Conservation (phyloP, 805 yeast genomes). For the Blastobotrys mokoenaii region DNA sequence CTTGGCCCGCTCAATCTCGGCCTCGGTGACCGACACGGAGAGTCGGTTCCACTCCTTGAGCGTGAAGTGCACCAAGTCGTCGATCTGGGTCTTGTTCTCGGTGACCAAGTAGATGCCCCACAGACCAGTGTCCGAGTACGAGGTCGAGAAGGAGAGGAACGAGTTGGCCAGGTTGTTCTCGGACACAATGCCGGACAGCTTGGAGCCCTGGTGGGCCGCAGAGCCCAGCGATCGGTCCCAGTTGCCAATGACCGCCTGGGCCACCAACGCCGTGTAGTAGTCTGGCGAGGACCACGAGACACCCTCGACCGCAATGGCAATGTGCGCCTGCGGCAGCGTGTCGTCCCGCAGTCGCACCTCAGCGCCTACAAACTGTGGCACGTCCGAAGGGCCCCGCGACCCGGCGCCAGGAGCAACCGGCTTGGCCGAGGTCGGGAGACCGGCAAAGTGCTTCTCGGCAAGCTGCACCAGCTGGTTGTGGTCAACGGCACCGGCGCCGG, state of each 20-base stretch:
- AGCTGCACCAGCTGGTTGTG: constrained; percentile 73
- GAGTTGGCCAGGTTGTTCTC: constrained; percentile 74
- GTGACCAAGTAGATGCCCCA: constrained; percentile 95
- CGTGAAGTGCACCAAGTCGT: constrained; percentile 63
- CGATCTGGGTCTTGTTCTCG: constrained; percentile 61
- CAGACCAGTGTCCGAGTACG: constrained; percentile 93
- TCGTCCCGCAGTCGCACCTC: constrained; percentile 79
- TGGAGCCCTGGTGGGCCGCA: constrained; percentile 78
- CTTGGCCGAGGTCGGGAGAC: constrained; percentile 37
- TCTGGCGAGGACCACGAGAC: constrained; percentile 96
- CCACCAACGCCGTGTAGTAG: constrained; percentile 88
- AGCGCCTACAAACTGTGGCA: constrained; percentile 76
- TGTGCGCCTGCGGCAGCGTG: constrained; percentile 78
- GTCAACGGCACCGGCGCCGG: constrained; percentile 86
- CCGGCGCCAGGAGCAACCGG: constrained; percentile 65
- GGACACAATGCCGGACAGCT: constrained; percentile 60
- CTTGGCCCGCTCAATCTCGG: constrained; percentile 89
- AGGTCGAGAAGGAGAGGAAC: constrained; percentile 92
- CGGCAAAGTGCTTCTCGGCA: constrained; percentile 65
- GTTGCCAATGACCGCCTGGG: constrained; percentile 93
- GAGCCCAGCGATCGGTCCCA: constrained; percentile 93
- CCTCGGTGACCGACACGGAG: constrained; percentile 69
- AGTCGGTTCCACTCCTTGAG: constrained; percentile 84
- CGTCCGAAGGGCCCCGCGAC: constrained; percentile 50
- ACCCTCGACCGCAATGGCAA: constrained; percentile 95